Conservation (phyloP, 1,284 basidiomycete genomes). For the Entoloma clypeatum region DNA sequence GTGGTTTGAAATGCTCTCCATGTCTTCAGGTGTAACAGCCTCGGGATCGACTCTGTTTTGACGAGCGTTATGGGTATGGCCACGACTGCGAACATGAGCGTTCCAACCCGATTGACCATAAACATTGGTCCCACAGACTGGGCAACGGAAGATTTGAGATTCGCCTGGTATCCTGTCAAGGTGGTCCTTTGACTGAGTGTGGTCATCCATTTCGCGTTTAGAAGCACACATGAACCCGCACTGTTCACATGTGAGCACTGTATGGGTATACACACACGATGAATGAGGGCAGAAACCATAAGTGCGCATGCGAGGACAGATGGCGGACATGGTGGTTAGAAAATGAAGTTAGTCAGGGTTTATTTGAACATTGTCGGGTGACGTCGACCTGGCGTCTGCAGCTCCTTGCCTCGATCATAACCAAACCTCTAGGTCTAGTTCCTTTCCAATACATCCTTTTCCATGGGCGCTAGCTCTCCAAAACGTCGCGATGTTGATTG, state of each 20-base stretch:
- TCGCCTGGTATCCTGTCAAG: conserved; percentile 12
- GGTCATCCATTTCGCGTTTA: conserved; percentile 13
- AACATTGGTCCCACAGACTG: conserved; percentile 10
- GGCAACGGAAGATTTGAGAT: conserved; percentile 11
- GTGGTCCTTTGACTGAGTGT: conserved; percentile 12
- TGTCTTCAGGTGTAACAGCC: conserved; percentile 30
- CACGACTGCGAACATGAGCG: conserved; percentile 5
- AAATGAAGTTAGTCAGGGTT: no score
- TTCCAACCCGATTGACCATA: conserved; percentile 10
- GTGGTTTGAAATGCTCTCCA: conserved; percentile 22
- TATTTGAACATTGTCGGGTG: no score
- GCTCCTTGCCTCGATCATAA: no score
- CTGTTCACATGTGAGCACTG: conserved; percentile 17
- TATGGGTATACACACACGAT: conserved; percentile 12
- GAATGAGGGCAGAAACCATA: conserved; percentile 16
- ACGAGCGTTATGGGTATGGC: conserved; percentile 7
- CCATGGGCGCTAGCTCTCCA: no score
- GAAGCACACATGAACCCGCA: conserved; percentile 18
- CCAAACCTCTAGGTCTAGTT: no score
- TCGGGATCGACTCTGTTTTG: conserved; percentile 5
- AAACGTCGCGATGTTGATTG: no score
- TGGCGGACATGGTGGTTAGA: no score
- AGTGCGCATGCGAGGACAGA: conserved; percentile 17
- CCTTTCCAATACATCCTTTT: no score
- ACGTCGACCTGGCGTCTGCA: no score